These are phyloP conservation scores for Ceratobasidium sp. DNA, from an alignment of 1,284 basidiomycete species.

Conservation along the genomic window DNA sequence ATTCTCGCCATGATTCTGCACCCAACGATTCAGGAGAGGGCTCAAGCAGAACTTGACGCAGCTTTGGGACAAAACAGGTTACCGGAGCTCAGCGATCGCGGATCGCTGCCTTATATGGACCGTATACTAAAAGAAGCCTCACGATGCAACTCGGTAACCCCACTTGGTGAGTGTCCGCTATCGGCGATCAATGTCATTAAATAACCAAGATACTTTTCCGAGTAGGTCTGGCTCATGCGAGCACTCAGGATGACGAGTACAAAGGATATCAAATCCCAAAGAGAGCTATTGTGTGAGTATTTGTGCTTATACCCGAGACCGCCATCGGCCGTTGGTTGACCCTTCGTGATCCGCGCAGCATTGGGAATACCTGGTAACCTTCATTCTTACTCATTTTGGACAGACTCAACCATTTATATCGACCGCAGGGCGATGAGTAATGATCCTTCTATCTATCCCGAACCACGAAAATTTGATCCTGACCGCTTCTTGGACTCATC, in stretches of 20 bases:
- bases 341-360: background rate
- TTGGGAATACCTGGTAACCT: constrained; percentile 2
- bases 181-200: background rate
- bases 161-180: constrained; percentile 7
- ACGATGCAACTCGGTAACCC: background rate
- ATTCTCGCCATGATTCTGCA: constrained; percentile 47
- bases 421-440: constrained; percentile 44
- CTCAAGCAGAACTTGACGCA: constrained; percentile 52
- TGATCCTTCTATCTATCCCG: constrained; percentile 41
- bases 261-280: constrained; percentile 48
- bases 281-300: constrained; percentile 46
- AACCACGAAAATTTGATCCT: constrained; percentile 49
- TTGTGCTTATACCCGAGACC: background rate
- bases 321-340: background rate
- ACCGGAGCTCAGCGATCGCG: constrained; percentile 35
- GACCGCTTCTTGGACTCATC: constrained; percentile 45
- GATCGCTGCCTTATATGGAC: constrained; percentile 12
- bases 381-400: background rate
- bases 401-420: background rate
- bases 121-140: constrained; percentile 19
- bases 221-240: constrained; percentile 42
- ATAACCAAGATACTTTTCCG: background rate
- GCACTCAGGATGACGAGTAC: constrained; percentile 48
- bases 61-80: constrained; percentile 49
- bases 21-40: constrained; percentile 49